Evolutionary conservation across 2,329 filamentous ascomycete species (phyloP).

Genomic region (Colletotrichum musae): DNA sequence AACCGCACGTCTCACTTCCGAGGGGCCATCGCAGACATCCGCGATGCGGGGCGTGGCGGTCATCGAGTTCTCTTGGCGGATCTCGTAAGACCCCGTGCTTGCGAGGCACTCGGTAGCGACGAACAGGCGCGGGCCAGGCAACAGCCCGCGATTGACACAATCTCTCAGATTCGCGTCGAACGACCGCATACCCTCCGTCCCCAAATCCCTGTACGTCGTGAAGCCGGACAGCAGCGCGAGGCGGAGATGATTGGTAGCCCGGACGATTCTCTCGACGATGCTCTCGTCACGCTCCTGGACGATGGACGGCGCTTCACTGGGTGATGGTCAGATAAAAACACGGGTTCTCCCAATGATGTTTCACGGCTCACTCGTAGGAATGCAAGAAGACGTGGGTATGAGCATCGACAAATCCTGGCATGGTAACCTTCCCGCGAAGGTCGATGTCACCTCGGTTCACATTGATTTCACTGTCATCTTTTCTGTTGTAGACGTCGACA

Average conservation of each 20-base stretch:
- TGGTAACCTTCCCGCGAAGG: conserved; percentile 65
- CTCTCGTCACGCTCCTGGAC: conserved; percentile 72
- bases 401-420: conserved; percentile 68
- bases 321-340: conserved; percentile 5
- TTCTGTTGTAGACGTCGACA: conserved; percentile 48
- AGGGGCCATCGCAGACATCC: conserved; percentile 63
- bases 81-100: conserved; percentile 64
- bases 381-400: conserved; percentile 72
- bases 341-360: too few relatives aligned
- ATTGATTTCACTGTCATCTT: conserved; percentile 45
- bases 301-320: conserved; percentile 35
- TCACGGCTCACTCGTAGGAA: conserved; percentile 54
- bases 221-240: conserved; percentile 69
- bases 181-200: conserved; percentile 65
- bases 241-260: conserved; percentile 67
- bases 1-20: conserved; percentile 61
- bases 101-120: conserved; percentile 67
- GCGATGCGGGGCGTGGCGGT: conserved; percentile 49
- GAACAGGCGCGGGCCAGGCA: conserved; percentile 68
- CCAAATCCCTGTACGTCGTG: conserved; percentile 71
- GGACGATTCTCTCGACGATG: conserved; percentile 68
- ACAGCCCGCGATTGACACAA: conserved; percentile 67
- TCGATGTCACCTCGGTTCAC: conserved; percentile 61
- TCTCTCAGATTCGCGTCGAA: conserved; percentile 67
- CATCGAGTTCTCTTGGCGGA: conserved; percentile 61